phyloP scores from a whole-genome alignment of 2,329 filamentous ascomycete genomes.

The Diaporthe nobilis region DNA sequence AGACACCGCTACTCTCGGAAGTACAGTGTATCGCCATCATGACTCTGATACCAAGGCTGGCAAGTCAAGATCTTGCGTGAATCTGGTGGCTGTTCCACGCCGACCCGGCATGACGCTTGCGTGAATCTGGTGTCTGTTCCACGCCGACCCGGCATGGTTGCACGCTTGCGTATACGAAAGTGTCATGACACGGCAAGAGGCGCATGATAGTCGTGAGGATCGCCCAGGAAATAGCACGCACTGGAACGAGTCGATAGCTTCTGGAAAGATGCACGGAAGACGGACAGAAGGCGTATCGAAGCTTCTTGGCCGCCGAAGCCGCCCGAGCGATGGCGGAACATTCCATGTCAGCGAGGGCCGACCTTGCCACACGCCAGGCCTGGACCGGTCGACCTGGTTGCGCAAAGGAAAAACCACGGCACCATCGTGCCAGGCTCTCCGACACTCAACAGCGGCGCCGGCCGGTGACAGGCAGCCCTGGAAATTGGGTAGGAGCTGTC shows the following conservation, averaged over 20 bases:
- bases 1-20: conserved; percentile 12
- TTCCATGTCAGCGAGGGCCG: background rate
- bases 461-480: background rate
- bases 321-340: conserved; percentile 2
- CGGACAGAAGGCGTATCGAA: conserved; percentile 3
- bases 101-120: background rate
- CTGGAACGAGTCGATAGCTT: conserved; percentile 26
- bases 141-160: background rate
- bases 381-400: conserved; percentile 3
- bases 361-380: background rate
- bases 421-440: conserved; percentile 3
- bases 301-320: conserved; percentile 12
- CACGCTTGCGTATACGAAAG: background rate
- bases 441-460: background rate
- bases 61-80: conserved; percentile 16
- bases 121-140: background rate
- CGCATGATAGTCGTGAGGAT: conserved; percentile 19
- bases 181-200: background rate
- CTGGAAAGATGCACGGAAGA: conserved; percentile 34
- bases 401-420: background rate
- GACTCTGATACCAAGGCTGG: conserved; percentile 18
- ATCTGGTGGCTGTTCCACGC: background rate
- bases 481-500: background rate
- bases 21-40: conserved; percentile 5
- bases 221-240: background rate